Evolutionary conservation across 23 red algal genomes (phyloP).

Genomic region (Gracilaria domingensis): DNA sequence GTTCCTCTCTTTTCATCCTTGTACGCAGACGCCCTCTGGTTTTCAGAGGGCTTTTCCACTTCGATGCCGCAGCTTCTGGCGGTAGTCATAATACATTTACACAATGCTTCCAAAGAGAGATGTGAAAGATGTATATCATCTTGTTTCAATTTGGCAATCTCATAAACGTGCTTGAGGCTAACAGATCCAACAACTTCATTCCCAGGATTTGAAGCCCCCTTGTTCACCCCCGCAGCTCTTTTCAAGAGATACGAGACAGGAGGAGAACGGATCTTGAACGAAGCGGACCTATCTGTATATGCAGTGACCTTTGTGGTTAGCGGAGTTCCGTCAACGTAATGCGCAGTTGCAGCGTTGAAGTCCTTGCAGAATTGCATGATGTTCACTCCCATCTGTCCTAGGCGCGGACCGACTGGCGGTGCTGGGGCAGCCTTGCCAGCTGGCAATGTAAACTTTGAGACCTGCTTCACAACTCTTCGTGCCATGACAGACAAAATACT

Average conservation of each 20-base stretch:
- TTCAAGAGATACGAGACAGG: conserved; percentile 88
- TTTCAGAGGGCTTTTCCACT: conserved; percentile 39
- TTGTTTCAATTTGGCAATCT: conserved; percentile 93
- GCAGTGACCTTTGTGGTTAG: conserved; percentile 87
- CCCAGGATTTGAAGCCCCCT: conserved; percentile 76
- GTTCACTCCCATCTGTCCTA: conserved; percentile 95
- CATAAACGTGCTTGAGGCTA: conserved; percentile 85
- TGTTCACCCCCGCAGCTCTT: conserved; percentile 83
- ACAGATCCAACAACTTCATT: conserved; percentile 76
- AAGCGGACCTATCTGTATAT: conserved; percentile 90
- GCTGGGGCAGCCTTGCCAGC: conserved; percentile 94
- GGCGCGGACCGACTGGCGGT: conserved; percentile 92
- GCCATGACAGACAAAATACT: conserved; percentile 11
- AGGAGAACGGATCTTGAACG: conserved; percentile 84
- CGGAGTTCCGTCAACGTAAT: conserved; percentile 81
- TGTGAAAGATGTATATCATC: conserved; percentile 83
- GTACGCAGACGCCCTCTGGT: not conserved
- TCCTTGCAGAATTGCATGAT: conserved; percentile 99
- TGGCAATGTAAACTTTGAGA: conserved; percentile 82
- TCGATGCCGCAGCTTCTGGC: conserved; percentile 75
- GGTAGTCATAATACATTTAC: conserved; percentile 84
- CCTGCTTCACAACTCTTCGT: conserved; percentile 77
- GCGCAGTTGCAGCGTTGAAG: conserved; percentile 91
- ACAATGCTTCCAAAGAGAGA: conserved; percentile 78
- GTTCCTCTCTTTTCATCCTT: not conserved